phyloP scores from a whole-genome alignment of 345 rosid genomes.

The Sonneratia caseolaris region DNA sequence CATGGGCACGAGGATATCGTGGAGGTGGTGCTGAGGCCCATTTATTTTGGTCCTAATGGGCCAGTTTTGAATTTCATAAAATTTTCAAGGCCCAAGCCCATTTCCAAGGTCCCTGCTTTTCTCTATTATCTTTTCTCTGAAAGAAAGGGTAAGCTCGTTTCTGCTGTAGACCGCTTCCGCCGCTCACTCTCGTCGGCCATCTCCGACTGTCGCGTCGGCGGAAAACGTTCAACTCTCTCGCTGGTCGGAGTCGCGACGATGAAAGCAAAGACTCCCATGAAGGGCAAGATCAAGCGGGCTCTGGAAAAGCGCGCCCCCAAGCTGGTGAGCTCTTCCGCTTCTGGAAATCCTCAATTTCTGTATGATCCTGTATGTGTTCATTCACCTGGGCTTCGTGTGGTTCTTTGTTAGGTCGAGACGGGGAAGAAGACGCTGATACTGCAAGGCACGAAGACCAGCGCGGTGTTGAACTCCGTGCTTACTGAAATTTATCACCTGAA shows the following conservation, averaged over 20 bases:
- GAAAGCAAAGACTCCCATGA: slow-evolving; percentile 50
- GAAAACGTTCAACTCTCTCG: not conserved
- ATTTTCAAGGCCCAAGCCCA: not conserved
- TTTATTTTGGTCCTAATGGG: not conserved
- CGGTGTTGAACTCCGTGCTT: slow-evolving; percentile 49
- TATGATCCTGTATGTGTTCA: not conserved
- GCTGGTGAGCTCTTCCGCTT: slow-evolving; percentile 31
- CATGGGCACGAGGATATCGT: too few species aligned
- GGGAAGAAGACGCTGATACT: slow-evolving; percentile 93
- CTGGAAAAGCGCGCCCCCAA: slow-evolving; percentile 82
- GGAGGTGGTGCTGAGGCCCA: not conserved
- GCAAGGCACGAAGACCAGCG: slow-evolving; percentile 83
- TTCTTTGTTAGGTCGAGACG: slow-evolving; percentile 52
- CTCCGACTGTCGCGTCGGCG: not conserved
- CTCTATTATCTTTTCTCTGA: not conserved
- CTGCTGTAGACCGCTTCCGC: not conserved
- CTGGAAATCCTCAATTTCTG: not conserved
- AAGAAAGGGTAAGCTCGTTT: not conserved
- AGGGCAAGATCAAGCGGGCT: slow-evolving; percentile 41
- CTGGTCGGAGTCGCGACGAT: slow-evolving; percentile 21
- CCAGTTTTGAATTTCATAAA: not conserved
- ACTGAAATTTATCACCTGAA: slow-evolving; percentile 64
- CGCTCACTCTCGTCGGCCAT: not conserved
- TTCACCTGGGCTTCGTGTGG: slow-evolving; percentile 10
- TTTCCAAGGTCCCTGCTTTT: not conserved